Evolutionary conservation across 495 filamentous ascomycete species (phyloP).

Genomic region (Articulospora tetracladia): DNA sequence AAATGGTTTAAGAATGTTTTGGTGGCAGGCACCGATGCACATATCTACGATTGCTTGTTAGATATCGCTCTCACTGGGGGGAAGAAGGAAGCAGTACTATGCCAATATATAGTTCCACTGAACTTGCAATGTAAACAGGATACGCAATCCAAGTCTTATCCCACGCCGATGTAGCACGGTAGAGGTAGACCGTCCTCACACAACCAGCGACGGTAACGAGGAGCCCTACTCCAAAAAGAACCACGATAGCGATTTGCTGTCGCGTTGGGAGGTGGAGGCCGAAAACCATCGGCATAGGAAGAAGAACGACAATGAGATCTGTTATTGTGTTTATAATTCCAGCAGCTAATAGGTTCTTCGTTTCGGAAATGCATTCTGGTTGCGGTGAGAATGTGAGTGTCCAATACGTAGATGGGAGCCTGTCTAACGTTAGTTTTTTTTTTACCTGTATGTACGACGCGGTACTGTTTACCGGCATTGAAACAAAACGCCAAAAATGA

Average conservation of each 20-base stretch:
- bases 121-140: slow-evolving; percentile 45
- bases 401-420: slow-evolving; percentile 52
- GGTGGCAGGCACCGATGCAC: slow-evolving; percentile 50
- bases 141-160: slow-evolving; percentile 54
- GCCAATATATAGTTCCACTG: slow-evolving; percentile 55
- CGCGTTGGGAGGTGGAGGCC: slow-evolving; percentile 49
- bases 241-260: slow-evolving; percentile 51
- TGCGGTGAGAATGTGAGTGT: slow-evolving; percentile 32
- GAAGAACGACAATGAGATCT: slow-evolving; percentile 43
- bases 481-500: slow-evolving; percentile 46
- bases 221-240: slow-evolving; percentile 55
- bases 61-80: too few species aligned
- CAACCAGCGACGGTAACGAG: slow-evolving; percentile 53
- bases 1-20: slow-evolving; percentile 45
- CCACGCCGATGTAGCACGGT: slow-evolving; percentile 22
- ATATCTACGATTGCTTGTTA: slow-evolving; percentile 47
- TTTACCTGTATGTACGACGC: neutral
- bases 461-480: slow-evolving; percentile 56
- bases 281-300: slow-evolving; percentile 57
- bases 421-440: slow-evolving; percentile 21
- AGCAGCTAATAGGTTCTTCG: slow-evolving; percentile 45
- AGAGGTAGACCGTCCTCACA: slow-evolving; percentile 41
- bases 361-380: slow-evolving; percentile 42
- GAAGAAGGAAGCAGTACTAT: slow-evolving; percentile 41
- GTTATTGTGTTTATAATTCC: slow-evolving; percentile 47